phyloP scores from a whole-genome alignment of 2,329 filamentous ascomycete species.

The Sporothrix luriei region DNA sequence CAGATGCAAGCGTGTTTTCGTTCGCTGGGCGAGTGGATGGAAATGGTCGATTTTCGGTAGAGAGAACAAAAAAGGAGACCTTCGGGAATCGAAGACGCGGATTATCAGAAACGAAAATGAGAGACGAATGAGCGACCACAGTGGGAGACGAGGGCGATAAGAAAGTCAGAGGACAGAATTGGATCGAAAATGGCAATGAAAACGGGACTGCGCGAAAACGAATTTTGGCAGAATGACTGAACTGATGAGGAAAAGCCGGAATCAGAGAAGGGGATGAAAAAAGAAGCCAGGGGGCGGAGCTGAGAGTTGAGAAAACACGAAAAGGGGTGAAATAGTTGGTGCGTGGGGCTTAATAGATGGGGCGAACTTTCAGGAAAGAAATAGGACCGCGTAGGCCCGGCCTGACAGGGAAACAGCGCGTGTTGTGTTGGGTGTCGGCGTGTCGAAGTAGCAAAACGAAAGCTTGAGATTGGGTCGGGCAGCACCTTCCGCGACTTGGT shows the following conservation, averaged over 20 bases:
- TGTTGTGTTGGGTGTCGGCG: background rate
- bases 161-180: background rate
- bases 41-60: background rate
- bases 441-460: constrained; percentile 7
- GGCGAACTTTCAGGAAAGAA: constrained; percentile 17
- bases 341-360: constrained; percentile 26
- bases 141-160: background rate
- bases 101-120: background rate
- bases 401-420: constrained; percentile 1
- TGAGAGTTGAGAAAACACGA: constrained; percentile 11
- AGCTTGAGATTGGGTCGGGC: constrained; percentile 6
- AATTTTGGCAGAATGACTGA: constrained; percentile 6
- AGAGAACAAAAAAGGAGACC: background rate
- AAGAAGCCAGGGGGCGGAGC: constrained; percentile 18
- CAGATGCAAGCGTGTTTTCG: constrained; percentile 26
- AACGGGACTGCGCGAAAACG: background rate
- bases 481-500: constrained; percentile 1
- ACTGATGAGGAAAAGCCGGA: constrained; percentile 27
- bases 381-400: background rate
- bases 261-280: background rate
- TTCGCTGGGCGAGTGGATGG: constrained; percentile 19
- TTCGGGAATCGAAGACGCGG: constrained; percentile 9
- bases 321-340: constrained; percentile 9
- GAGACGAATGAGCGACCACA: constrained; percentile 15
- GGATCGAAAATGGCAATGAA: background rate